Evolutionary conservation across 177 flowering plant genomes (phyloP).

Genomic region (Viscum album): DNA sequence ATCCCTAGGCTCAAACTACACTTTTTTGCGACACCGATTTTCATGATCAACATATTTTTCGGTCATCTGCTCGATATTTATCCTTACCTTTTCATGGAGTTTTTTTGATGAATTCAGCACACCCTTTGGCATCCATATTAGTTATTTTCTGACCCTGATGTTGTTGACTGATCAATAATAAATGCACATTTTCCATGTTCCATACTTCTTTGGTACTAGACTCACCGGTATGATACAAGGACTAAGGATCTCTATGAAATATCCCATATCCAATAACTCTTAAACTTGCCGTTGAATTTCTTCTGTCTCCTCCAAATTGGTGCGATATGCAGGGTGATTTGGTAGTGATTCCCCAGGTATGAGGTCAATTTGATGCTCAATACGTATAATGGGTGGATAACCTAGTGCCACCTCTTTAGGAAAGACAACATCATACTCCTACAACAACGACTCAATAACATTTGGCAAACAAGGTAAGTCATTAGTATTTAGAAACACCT

Average conservation of each 20-base stretch:
- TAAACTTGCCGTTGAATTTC: not conserved
- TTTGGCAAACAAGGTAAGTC: not conserved
- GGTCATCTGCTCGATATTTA: not conserved
- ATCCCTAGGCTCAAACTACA: not conserved
- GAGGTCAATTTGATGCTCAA: too few relatives aligned
- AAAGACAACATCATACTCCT: not conserved
- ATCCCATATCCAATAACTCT: not conserved
- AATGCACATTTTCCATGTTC: too few relatives aligned
- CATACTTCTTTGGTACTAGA: too few relatives aligned
- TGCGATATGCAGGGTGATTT: too few relatives aligned
- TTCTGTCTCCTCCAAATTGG: not conserved
- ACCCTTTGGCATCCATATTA: not conserved
- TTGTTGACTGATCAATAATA: too few relatives aligned
- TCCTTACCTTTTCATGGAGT: not conserved
- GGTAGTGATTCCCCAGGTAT: too few relatives aligned
- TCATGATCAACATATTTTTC: not conserved
- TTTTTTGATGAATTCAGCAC: not conserved
- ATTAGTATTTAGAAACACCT: not conserved
- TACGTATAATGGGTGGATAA: too few relatives aligned
- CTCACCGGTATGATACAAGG: too few relatives aligned
- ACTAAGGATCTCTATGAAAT: not conserved
- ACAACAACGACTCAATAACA: not conserved
- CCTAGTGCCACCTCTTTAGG: not conserved
- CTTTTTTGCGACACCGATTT: not conserved
- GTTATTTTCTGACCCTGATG: not conserved